Base-by-base conservation (phyloP, 139 green algal genomes). In the Volvox africanus region DNA sequence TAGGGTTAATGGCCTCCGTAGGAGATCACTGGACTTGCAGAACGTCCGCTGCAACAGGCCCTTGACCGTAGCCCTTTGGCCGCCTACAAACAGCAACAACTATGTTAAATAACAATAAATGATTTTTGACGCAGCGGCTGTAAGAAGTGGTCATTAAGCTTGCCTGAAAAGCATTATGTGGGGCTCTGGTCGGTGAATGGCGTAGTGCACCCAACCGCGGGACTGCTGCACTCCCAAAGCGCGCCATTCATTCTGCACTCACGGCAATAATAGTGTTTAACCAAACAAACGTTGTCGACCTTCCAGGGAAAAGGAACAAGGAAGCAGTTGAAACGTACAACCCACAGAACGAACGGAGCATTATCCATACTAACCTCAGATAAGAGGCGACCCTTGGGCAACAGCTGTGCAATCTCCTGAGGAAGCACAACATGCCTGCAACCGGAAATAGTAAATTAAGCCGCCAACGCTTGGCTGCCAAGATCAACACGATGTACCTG, bases 101-200 rank as follows among this genome's bases (percentile, higher is more conserved):
- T 9, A 55, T 55, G 9, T 55, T 84, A 33, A 55, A 76, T 28
- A 28, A 73, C 65, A 73, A 24, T 5, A 24, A 12, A 12, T 24
- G 11, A 24, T 12, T 30, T 73, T 6, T 5, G 65, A 16, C 65
- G 12, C 65, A 9, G 65, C 65, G 65, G 65, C 65, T 73, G 33
- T 0, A 35, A 9, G n/a, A 65, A 87, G 61, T 32, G 32, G 37
- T 68, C 0, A 44, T 24, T 1, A 17, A 0, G 0, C 90, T 33
- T 35, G 97, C 95, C 97, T 96, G 94, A 99, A 99, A 6, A 99
- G 95, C 97, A 99, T 98, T 91, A 99, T 99, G 93, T 99, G 98
- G 0, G 96, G 97, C 96, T 99, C 98, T 24, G 97, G 98, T 1
- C 96, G 91, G 92, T 99, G 98, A 68, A 99, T 98, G 28, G 97